Percentiles rank a stretch among this genome's conserved stretches.
phyloP scores from a whole-genome alignment of 176 grass and related monocot species.

The Carex myosuroides region DNA sequence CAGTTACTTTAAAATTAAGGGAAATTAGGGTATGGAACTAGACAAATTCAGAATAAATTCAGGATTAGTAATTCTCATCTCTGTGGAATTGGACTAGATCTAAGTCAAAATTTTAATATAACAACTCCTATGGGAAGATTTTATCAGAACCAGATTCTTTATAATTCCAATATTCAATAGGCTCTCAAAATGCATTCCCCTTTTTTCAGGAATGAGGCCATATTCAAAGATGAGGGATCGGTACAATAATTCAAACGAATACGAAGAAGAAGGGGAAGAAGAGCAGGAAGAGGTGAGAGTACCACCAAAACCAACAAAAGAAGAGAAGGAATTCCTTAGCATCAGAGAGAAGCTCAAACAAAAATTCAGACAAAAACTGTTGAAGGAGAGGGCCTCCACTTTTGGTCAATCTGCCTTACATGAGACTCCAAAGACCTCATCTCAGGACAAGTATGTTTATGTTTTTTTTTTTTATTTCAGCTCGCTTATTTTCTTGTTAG shows the following conservation, averaged over 20 bases:
- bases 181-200: not conserved
- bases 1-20: not conserved
- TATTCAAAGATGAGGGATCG: conserved; percentile 19
- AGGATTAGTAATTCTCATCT: not conserved
- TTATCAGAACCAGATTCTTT: not conserved
- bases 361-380: conserved; percentile 25
- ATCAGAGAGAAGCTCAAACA: conserved; percentile 27
- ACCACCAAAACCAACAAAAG: conserved; percentile 29
- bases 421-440: not conserved
- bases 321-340: conserved; percentile 40
- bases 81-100: not conserved
- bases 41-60: not conserved
- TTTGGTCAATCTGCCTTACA: conserved; percentile 14
- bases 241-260: conserved; percentile 19
- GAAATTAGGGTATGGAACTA: not conserved
- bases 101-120: not conserved
- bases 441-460: conserved; percentile 13
- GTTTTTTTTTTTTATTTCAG: not conserved
- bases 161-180: not conserved
- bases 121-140: not conserved
- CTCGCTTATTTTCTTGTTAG: not conserved
- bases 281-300: conserved; percentile 20
- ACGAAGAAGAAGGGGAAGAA: conserved; percentile 20
- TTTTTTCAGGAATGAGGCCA: not conserved
- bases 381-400: conserved; percentile 25